Conservation (phyloP, 306 rosid genomes). For the Lablab purpureus region DNA sequence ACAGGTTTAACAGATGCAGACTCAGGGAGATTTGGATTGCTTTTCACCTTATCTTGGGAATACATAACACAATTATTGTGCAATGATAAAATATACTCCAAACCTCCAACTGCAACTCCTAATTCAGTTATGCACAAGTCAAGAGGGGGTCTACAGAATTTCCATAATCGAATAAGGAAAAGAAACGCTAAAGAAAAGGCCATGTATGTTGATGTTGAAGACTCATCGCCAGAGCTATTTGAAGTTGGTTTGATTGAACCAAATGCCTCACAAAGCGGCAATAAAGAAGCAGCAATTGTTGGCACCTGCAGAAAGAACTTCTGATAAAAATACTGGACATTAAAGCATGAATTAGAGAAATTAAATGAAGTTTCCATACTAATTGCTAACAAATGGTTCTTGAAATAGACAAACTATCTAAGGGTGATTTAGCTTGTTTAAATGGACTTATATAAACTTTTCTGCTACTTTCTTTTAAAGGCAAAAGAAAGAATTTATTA, state of each 20-base stretch:
- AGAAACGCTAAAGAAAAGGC: constrained; percentile 79
- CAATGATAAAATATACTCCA: constrained; percentile 80
- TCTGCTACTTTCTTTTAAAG: neutral
- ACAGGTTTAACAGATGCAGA: constrained; percentile 54
- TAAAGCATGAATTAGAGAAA: constrained; percentile 33
- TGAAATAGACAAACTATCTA: constrained; percentile 24
- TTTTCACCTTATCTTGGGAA: constrained; percentile 51
- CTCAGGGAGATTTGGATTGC: constrained; percentile 49
- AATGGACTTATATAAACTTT: constrained; percentile 34
- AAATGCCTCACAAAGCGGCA: constrained; percentile 84
- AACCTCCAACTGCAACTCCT: constrained; percentile 64
- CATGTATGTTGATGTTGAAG: constrained; percentile 64
- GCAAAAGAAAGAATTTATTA: no score
- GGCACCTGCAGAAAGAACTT: constrained; percentile 65
- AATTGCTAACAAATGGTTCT: constrained; percentile 18
- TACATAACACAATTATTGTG: constrained; percentile 56
- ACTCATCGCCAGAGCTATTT: constrained; percentile 56
- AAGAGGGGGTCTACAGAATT: constrained; percentile 75
- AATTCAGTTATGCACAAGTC: constrained; percentile 67
- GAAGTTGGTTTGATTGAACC: constrained; percentile 69
- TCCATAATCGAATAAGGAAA: constrained; percentile 80
- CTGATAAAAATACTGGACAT: constrained; percentile 40
- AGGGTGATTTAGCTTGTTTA: constrained; percentile 25
- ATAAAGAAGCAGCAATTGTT: constrained; percentile 68
- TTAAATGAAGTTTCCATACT: constrained; percentile 19